These are phyloP conservation scores for Umbellularia californica DNA, from an alignment of 164 flowering plant genomes.

Conservation along the genomic window DNA sequence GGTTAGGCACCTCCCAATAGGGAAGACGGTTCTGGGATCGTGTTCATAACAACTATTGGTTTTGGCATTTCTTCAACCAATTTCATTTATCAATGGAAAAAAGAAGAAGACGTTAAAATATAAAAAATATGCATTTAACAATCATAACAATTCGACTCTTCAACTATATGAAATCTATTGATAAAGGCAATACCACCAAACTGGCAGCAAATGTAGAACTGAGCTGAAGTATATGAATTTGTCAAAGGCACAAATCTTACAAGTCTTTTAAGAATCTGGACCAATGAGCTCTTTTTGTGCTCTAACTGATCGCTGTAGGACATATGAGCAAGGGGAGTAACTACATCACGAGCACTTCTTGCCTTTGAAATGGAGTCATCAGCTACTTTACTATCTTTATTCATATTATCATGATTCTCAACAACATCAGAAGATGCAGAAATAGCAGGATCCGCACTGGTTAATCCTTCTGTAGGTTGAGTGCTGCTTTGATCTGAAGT, in stretches of 20 bases:
- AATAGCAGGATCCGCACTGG: conserved; percentile 13
- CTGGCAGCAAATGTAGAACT: background rate
- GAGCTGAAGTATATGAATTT: background rate
- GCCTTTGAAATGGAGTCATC: conserved; percentile 30
- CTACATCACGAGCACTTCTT: conserved; percentile 73
- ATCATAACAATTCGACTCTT: background rate
- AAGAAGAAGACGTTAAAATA: background rate
- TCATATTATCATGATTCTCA: conserved; percentile 24
- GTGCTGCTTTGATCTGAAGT: conserved; percentile 13
- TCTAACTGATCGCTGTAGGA: conserved; percentile 79
- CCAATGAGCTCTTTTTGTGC: conserved; percentile 65
- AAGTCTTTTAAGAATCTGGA: conserved; percentile 70
- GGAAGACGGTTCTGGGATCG: no score
- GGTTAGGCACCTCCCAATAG: no score
- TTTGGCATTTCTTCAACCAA: no score
- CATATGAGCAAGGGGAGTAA: conserved; percentile 87
- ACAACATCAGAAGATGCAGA: conserved; percentile 15
- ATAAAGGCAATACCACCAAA: background rate
- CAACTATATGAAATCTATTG: background rate
- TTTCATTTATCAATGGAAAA: no score
- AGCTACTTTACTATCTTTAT: conserved; percentile 14
- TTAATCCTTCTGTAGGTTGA: conserved; percentile 10
- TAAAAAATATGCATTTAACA: background rate
- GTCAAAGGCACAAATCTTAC: conserved; percentile 30
- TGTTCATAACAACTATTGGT: no score